These are phyloP conservation scores for Populus ilicifolia DNA, from an alignment of 345 rosid species.

Conservation along the genomic window DNA sequence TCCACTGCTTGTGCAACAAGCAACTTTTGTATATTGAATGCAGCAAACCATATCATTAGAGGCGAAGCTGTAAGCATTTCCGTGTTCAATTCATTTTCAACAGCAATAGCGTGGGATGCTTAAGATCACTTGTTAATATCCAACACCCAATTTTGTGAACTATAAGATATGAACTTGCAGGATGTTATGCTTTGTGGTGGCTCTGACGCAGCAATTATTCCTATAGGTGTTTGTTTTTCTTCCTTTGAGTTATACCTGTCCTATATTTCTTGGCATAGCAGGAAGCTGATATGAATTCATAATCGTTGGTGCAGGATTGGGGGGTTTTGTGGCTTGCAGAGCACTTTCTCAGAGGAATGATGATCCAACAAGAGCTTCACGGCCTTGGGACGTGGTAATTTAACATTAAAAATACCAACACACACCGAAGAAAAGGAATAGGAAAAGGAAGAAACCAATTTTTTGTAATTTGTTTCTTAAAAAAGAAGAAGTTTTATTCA, in stretches of 20 bases:
- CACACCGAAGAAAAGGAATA: neutral
- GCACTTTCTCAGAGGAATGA: slow-evolving; percentile 86
- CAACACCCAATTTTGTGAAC: slow-evolving; percentile 7
- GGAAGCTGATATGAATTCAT: slow-evolving; percentile 16
- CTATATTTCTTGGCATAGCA: slow-evolving; percentile 4
- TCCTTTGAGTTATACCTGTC: neutral
- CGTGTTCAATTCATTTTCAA: slow-evolving; percentile 18
- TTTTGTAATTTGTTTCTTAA: neutral
- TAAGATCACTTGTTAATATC: neutral
- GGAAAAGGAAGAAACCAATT: neutral
- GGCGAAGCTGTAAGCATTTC: slow-evolving; percentile 91
- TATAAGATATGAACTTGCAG: slow-evolving; percentile 36
- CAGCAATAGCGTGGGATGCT: neutral
- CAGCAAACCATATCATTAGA: slow-evolving; percentile 85
- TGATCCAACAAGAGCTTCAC: slow-evolving; percentile 91
- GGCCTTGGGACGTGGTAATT: slow-evolving; percentile 90
- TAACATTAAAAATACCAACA: neutral
- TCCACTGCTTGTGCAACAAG: slow-evolving; percentile 96
- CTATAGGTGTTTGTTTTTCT: slow-evolving; percentile 58
- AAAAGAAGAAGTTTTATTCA: neutral
- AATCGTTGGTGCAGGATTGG: slow-evolving; percentile 63
- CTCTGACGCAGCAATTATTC: slow-evolving; percentile 83
- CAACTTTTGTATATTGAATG: slow-evolving; percentile 87
- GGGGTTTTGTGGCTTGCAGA: slow-evolving; percentile 90
- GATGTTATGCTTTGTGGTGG: slow-evolving; percentile 98